A percentile compares a stretch with the other conserved stretches of the same genome.
phyloP scores from a whole-genome alignment of 495 filamentous ascomycete species.

The Penicillium riverlandense region DNA sequence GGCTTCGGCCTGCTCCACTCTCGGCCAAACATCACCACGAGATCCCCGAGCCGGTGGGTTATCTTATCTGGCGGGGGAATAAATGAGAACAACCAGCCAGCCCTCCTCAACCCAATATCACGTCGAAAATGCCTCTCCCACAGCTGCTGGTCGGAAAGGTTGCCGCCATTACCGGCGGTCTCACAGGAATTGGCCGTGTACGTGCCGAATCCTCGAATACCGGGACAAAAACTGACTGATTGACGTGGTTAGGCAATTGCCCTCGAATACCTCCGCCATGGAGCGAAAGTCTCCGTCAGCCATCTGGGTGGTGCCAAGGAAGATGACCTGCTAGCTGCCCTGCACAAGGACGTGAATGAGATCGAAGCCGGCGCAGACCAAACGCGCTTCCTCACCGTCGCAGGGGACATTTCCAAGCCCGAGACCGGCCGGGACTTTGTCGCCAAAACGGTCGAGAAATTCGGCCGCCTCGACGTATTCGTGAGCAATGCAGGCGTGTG shows the following conservation, averaged over 20 bases:
- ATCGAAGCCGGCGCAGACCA: constrained; percentile 35
- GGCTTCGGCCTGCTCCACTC: constrained; percentile 1
- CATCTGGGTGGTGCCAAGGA: constrained; percentile 55
- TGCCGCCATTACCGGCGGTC: constrained; percentile 69
- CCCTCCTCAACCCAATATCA: background rate
- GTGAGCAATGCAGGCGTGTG: constrained; percentile 86
- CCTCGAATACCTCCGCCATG: constrained; percentile 62
- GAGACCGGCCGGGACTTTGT: constrained; percentile 55
- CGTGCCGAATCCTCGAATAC: background rate
- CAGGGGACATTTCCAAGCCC: constrained; percentile 61
- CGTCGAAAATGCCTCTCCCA: constrained; percentile 21
- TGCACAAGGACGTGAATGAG: constrained; percentile 43
- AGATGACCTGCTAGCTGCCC: constrained; percentile 42
- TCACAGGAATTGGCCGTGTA: constrained; percentile 67
- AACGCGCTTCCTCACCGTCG: constrained; percentile 46
- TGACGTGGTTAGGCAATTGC: constrained; percentile 49
- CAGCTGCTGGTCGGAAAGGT: constrained; percentile 60
- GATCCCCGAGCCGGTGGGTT: constrained; percentile 6
- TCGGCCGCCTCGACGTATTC: constrained; percentile 66
- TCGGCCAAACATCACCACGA: constrained; percentile 29
- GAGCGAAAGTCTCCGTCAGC: constrained; percentile 63
- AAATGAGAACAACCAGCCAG: background rate
- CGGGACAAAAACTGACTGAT: background rate
- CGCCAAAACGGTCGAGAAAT: constrained; percentile 46
- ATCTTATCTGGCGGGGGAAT: constrained; percentile 13